Evolutionary conservation across 2,329 filamentous ascomycete genomes (phyloP).

Genomic region (Phialophora expanda): DNA sequence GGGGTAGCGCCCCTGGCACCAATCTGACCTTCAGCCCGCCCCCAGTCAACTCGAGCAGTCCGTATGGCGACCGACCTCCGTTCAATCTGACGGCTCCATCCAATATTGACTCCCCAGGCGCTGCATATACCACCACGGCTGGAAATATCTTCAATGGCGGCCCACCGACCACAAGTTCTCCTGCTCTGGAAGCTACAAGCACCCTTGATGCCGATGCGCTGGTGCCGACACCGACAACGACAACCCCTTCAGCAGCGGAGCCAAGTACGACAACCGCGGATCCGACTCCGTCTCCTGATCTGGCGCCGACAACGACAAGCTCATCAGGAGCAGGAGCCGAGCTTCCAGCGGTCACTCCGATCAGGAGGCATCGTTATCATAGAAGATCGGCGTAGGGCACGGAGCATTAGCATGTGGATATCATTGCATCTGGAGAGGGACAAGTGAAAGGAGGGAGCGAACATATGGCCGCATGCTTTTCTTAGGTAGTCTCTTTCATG

Average conservation of each 20-base stretch:
- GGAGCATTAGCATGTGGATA: not conserved
- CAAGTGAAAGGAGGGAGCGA: not conserved
- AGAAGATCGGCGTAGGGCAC: not conserved
- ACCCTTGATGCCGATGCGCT: not conserved
- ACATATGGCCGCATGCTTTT: not conserved
- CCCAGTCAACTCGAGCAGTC: constrained; percentile 13
- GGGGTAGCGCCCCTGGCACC: constrained; percentile 3
- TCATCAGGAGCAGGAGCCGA: not conserved
- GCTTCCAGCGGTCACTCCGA: not conserved
- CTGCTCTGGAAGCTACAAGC: not conserved
- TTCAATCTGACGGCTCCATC: not conserved
- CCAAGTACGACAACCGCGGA: constrained; percentile 1
- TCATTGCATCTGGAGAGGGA: not conserved
- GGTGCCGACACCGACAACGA: not conserved
- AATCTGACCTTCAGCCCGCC: constrained; percentile 9
- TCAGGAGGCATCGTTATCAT: not conserved
- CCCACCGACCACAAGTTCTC: not conserved
- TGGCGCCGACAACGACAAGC: not conserved
- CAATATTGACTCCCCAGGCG: not conserved
- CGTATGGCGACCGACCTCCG: not conserved
- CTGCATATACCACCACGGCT: not conserved
- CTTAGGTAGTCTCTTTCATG: not conserved
- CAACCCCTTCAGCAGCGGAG: not conserved
- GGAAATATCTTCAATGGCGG: not conserved
- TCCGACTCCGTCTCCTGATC: not conserved